These are phyloP conservation scores for Aspergillus versicolor DNA, from an alignment of 2,329 filamentous ascomycete genomes.

Conservation along the genomic window DNA sequence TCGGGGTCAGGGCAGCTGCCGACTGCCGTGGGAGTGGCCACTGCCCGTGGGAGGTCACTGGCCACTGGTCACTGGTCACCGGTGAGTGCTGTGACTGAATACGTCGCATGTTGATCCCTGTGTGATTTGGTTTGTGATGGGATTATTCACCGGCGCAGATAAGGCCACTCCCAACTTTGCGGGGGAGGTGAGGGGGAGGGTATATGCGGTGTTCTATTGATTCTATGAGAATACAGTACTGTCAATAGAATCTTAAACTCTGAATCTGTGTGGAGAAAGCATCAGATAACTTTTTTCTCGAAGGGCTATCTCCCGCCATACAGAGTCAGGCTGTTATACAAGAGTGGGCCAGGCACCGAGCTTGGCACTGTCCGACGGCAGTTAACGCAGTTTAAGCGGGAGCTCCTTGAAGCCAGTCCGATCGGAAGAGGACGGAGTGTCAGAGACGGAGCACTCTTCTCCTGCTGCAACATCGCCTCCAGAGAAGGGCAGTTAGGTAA, in stretches of 20 bases:
- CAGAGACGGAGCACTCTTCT: neutral
- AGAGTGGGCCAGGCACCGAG: neutral
- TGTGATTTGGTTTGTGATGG: neutral
- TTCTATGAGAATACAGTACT: too few relatives aligned
- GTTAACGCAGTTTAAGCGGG: too few relatives aligned
- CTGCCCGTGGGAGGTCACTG: neutral
- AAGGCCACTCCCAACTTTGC: neutral
- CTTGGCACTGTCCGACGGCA: neutral
- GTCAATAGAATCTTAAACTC: too few relatives aligned
- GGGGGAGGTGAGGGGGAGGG: too few relatives aligned
- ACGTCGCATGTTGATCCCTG: neutral
- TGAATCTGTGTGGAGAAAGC: neutral
- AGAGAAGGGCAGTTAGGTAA: neutral
- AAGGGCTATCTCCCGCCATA: neutral
- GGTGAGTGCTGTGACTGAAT: neutral
- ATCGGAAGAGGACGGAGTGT: too few relatives aligned
- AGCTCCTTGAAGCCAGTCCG: too few relatives aligned
- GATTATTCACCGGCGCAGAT: constrained; percentile 3
- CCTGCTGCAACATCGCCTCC: neutral
- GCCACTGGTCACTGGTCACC: neutral
- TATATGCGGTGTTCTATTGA: too few relatives aligned
- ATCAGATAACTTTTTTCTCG: neutral
- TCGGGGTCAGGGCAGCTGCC: neutral
- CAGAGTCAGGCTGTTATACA: neutral
- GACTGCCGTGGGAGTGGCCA: neutral